phyloP scores from a whole-genome alignment of 202 grass and related monocot species.

The Schoenoplectus triqueter region DNA sequence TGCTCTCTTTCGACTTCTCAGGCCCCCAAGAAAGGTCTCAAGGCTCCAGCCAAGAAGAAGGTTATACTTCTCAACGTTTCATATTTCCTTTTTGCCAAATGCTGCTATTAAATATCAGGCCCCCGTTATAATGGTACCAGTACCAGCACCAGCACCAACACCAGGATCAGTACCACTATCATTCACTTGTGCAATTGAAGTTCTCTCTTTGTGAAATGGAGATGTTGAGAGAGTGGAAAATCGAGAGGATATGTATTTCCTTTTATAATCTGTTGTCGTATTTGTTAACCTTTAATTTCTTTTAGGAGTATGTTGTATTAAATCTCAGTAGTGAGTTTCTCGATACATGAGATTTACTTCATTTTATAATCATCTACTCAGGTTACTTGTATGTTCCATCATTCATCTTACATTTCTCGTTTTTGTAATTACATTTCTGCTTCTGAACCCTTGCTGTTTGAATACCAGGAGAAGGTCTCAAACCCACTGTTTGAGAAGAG shows the following conservation, averaged over 20 bases:
- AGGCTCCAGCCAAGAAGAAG: neutral
- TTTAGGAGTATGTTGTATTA: too few species aligned
- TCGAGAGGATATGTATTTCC: neutral
- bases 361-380: too few species aligned
- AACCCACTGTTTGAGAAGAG: slow-evolving; percentile 86
- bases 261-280: too few species aligned
- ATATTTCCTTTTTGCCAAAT: neutral
- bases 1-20: neutral
- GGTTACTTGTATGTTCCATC: too few species aligned
- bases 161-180: neutral
- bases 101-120: neutral
- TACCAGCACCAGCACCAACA: neutral
- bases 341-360: too few species aligned
- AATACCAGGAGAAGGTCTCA: slow-evolving; percentile 44
- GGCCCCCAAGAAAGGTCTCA: neutral
- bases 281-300: too few species aligned
- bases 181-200: neutral
- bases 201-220: neutral
- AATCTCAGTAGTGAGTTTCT: too few species aligned
- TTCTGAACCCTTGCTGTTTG: neutral
- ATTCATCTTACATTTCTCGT: too few species aligned
- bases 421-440: neutral
- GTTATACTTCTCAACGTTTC: neutral
- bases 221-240: neutral
- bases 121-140: too few species aligned